Evolutionary conservation across 2,329 filamentous ascomycete species (phyloP).

Genomic region (Colletotrichum sp.): DNA sequence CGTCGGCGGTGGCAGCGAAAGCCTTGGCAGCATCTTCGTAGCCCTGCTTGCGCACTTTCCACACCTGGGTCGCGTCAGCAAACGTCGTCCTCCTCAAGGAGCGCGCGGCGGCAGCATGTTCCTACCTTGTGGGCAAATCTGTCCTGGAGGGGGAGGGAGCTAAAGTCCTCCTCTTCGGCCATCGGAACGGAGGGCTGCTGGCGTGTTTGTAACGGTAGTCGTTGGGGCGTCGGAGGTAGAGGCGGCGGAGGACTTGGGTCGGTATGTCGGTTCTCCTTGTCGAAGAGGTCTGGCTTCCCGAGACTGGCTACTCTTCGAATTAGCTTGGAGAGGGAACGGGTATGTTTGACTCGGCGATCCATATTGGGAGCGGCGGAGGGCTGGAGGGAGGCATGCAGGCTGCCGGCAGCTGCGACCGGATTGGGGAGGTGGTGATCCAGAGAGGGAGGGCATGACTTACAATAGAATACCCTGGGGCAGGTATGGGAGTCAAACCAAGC

Average conservation of each 20-base stretch:
- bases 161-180: conserved; percentile 88
- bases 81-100: background rate
- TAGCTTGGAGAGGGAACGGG: conserved; percentile 17
- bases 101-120: background rate
- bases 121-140: conserved; percentile 81
- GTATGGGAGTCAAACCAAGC: background rate
- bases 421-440: background rate
- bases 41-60: conserved; percentile 95
- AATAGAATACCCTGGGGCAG: background rate
- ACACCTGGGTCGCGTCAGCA: conserved; percentile 59
- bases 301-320: conserved; percentile 14
- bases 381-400: background rate
- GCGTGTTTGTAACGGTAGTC: background rate
- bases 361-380: background rate
- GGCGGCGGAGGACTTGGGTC: background rate
- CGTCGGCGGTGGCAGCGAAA: conserved; percentile 84
- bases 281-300: background rate
- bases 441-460: conserved; percentile 1
- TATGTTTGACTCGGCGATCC: conserved; percentile 10
- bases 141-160: conserved; percentile 76
- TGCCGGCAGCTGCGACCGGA: background rate
- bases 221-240: background rate
- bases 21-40: conserved; percentile 92
- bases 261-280: background rate
- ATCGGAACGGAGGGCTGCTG: conserved; percentile 46